Evolutionary conservation across 768 basidiomycete genomes (phyloP).

Genomic region (Bullera alba): DNA sequence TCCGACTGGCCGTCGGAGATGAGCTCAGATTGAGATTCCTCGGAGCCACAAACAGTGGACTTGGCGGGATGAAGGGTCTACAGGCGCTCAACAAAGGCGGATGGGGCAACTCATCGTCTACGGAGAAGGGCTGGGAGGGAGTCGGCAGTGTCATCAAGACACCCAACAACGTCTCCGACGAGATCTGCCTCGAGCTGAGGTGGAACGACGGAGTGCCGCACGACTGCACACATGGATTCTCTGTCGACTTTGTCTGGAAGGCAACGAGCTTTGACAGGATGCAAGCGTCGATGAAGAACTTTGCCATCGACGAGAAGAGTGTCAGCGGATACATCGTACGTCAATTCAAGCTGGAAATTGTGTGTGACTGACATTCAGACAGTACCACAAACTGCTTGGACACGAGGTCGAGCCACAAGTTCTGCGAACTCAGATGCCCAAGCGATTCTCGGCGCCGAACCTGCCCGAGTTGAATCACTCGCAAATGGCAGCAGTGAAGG

Average conservation of each 20-base stretch:
- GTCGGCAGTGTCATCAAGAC: conserved; percentile 98
- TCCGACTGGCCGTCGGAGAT: conserved; percentile 91
- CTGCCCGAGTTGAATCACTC: conserved; percentile 98
- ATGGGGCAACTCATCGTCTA: conserved; percentile 3
- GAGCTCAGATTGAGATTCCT: conserved; percentile 83
- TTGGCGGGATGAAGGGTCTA: conserved; percentile 33
- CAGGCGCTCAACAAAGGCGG: conserved; percentile 28
- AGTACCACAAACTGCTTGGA: conserved; percentile 98
- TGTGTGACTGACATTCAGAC: neutral
- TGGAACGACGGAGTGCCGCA: conserved; percentile 86
- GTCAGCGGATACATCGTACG: conserved; percentile 96
- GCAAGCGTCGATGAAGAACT: conserved; percentile 99
- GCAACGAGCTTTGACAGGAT: conserved; percentile 98
- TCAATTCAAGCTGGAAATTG: no score
- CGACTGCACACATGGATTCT: conserved; percentile 88
- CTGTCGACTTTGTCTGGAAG: conserved; percentile 99
- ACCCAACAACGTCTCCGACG: conserved; percentile 97
- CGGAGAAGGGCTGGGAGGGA: conserved; percentile 89
- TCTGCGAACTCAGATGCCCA: conserved; percentile 68
- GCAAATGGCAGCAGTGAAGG: conserved; percentile 99
- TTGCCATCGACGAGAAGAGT: conserved; percentile 98
- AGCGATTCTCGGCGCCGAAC: conserved; percentile 90
- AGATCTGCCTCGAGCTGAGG: conserved; percentile 88
- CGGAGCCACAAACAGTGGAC: conserved; percentile 56
- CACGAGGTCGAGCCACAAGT: conserved; percentile 95